Conservation (phyloP, 2,329 filamentous ascomycete species). For the Ophiostoma tasmaniense region DNA sequence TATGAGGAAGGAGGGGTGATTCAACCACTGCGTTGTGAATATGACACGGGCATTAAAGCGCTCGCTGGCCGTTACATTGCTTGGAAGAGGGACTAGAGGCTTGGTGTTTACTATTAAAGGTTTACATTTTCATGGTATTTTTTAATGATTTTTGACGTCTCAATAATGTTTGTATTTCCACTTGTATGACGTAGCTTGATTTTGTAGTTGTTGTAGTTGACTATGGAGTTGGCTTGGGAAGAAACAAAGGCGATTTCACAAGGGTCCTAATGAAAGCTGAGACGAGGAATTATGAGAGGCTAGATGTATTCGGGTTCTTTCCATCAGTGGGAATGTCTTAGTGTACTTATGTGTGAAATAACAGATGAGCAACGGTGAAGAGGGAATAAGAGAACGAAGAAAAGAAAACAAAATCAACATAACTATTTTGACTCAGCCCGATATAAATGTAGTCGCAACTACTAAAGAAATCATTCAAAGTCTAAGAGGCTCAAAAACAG, state of each 20-base stretch:
- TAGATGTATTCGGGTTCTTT: too few species aligned
- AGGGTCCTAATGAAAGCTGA: too few species aligned
- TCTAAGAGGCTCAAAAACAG: neutral
- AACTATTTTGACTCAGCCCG: too few species aligned
- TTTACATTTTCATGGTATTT: neutral
- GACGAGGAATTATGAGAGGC: too few species aligned
- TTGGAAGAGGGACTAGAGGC: neutral
- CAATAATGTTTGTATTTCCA: neutral
- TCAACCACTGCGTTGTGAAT: neutral
- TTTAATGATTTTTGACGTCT: neutral
- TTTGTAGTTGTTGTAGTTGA: neutral
- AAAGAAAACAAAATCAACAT: too few species aligned
- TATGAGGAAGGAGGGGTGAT: neutral
- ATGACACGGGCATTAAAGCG: neutral
- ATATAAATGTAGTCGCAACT: too few species aligned
- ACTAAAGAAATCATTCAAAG: too few species aligned
- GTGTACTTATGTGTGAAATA: too few species aligned
- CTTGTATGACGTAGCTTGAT: neutral
- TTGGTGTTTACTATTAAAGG: neutral
- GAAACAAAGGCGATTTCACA: neutral
- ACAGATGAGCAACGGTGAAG: too few species aligned
- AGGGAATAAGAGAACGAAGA: too few species aligned
- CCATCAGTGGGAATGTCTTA: too few species aligned
- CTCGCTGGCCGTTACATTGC: neutral
- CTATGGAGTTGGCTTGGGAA: neutral